Evolutionary conservation across 1,284 basidiomycete genomes (phyloP), one percentile per base, ranked within the genome.

Genomic region (Leccinum subatratum): DNA sequence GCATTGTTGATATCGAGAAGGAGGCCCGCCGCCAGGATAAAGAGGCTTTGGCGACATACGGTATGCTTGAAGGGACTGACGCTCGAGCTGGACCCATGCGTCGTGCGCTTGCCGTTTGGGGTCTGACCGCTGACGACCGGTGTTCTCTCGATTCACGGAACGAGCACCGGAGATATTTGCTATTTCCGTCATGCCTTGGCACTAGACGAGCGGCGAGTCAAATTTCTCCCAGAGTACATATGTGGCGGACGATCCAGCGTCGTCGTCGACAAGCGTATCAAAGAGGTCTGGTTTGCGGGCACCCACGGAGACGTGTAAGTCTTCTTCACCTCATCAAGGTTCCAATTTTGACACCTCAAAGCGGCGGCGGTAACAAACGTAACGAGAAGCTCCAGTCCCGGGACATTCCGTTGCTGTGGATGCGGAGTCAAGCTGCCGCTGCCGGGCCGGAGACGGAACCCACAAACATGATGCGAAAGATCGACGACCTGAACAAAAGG

Each of bases 71-170:
- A 75, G 95, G 94, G 34, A 81, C 80, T 32, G 94, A 97, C 76
- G 89, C 93, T 67, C 87, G 87, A 63, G 86, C 96, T 69, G 89
- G 94, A 34, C 96, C 96, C 67, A 85, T 99, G 68, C 93, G 96
- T 72, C 92, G 95, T 64, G 95, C 95, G 9, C 86, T 99, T 62
- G 96, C 97, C 66, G 92, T 98, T 62, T 99, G 95, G 95, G 96
- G 95, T 70, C 83, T 99, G 67, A 92, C 88, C 25, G 91, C 93
- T 42, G 96, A 99, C 77, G 94, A 97, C 69, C 70, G 94, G 92
- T 69, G 88, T 92, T 58, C 82, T 95, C 62, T 93, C 93, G 28
- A 94, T 96, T 70, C 95, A 96, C 73, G 95, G 95, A 58, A 99
- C 96, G 6, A 96, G 95, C 74, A 99, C 97, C 48, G 91, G 89